Evolutionary conservation across 2,329 filamentous ascomycete genomes (phyloP), one percentile per base, ranked within the genome.

Genomic region (Beauveria sp.): DNA sequence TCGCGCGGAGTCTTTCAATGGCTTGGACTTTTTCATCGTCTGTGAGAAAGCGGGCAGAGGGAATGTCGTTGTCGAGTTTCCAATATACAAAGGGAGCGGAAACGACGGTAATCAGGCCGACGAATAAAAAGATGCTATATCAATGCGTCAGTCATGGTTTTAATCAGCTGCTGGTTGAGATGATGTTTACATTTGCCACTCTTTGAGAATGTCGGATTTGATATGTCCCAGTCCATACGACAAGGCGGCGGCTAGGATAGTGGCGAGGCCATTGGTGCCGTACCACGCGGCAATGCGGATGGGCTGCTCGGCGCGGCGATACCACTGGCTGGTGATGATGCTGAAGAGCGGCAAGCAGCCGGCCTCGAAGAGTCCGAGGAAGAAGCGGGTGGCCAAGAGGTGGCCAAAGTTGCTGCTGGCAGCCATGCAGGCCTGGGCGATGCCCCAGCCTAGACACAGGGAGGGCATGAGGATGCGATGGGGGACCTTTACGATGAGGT

Each of bases 1-100:
- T 93, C 24, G 85, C 79, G 0, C 89, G 80, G 6, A 93, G 83
- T 0, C 90, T 81, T 65, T 91, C 89, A 28, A 92, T 77, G 0
- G 87, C 88, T 48, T 91, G 79, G 0, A 85, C 71, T 14, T 85
- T 84, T 66, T 93, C 90, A 51, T 84, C 79, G 58, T 87, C 81
- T 8, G 77, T 88, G 28, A 95, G 68, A 62, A 82, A 84, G 16
- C 80, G 76, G 0, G 81, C 81, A 0, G 80, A 80, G 0, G 78
- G 69, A 20, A 87, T 79, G 65, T 86, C 83, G 68, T 82, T 81
- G 69, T 87, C 83, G 2, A 89, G 77, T 51, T 77, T 77, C 75
- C 77, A 83, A 72, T 85, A 88, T 1, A 86, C 74, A 12, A 88
- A 65, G 0, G 85, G 85, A 0, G 79, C 79, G 0, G 83, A 82